Conservation (phyloP, 352 stramenopile genomes). For the Aphanomyces astaci region DNA sequence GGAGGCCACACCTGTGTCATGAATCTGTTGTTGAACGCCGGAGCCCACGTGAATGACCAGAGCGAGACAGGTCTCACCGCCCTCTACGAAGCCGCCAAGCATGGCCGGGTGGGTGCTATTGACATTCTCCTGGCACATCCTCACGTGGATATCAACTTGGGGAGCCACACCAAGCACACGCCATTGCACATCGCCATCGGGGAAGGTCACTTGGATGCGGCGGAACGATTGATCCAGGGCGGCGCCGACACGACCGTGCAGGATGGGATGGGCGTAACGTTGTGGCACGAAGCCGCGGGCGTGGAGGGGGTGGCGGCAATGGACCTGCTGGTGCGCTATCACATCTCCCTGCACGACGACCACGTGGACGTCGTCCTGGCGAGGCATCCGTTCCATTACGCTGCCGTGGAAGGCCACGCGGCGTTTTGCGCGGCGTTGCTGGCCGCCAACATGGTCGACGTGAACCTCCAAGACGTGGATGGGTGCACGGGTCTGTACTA, state of each 20-base stretch:
- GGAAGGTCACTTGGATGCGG: conserved; percentile 38
- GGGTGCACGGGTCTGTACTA: conserved; percentile 67
- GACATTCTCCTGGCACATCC: conserved; percentile 36
- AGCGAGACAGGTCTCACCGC: conserved; percentile 77
- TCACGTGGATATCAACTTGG: conserved; percentile 45
- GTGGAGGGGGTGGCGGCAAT: conserved; percentile 50
- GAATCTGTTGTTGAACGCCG: conserved; percentile 28
- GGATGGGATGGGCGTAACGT: conserved; percentile 69
- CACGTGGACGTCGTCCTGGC: conserved; percentile 72
- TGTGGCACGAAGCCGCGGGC: conserved; percentile 72
- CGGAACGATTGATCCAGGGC: conserved; percentile 42
- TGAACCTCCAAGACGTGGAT: conserved; percentile 57
- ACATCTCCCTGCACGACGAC: conserved; percentile 39
- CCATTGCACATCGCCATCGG: conserved; percentile 62
- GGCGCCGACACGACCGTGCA: conserved; percentile 56
- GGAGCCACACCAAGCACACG: conserved; percentile 54
- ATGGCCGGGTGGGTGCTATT: conserved; percentile 43
- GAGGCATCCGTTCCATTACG: conserved; percentile 76
- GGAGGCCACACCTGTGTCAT: conserved; percentile 32
- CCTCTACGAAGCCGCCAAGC: conserved; percentile 54
- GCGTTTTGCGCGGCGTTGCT: conserved; percentile 51
- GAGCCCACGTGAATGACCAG: conserved; percentile 56
- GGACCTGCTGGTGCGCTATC: conserved; percentile 44
- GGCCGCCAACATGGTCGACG: conserved; percentile 44
- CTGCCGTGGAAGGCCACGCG: conserved; percentile 55